These are phyloP conservation scores for Dothideomycetes sp. DNA, from an alignment of 2,329 filamentous ascomycete genomes.

Conservation along the genomic window DNA sequence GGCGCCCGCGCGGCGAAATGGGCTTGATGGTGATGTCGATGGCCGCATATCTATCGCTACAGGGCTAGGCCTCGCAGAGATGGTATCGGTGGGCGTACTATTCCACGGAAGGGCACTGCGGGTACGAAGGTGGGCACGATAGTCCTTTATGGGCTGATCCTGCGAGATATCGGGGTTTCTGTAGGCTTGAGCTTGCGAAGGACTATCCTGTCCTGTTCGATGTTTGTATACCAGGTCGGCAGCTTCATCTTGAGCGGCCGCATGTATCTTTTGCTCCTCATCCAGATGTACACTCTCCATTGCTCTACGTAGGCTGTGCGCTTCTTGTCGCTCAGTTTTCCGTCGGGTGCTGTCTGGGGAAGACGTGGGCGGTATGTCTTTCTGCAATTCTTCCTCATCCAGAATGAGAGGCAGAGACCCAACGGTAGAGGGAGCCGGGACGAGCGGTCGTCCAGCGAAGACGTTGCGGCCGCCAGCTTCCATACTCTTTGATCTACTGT, in stretches of 20 bases:
- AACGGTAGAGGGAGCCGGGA: conserved; percentile 7
- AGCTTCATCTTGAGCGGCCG: conserved; percentile 64
- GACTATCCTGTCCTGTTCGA: conserved; percentile 56
- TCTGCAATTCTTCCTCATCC: conserved; percentile 6
- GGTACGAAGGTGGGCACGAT: conserved; percentile 55
- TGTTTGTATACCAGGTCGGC: conserved; percentile 71
- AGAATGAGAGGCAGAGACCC: conserved; percentile 8
- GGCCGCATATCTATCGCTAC: not conserved
- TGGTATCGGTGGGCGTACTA: conserved; percentile 29
- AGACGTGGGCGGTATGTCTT: no score
- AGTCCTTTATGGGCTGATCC: conserved; percentile 32
- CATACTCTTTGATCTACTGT: not conserved
- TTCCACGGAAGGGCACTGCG: conserved; percentile 38
- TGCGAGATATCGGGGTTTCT: conserved; percentile 20
- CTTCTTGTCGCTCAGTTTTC: conserved; percentile 76
- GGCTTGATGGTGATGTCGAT: not conserved
- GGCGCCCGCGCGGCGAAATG: not conserved
- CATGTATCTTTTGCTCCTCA: conserved; percentile 53
- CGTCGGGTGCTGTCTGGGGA: conserved; percentile 54
- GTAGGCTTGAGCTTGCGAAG: conserved; percentile 34
- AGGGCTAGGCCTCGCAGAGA: conserved; percentile 1
- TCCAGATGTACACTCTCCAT: conserved; percentile 63
- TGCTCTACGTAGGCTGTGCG: conserved; percentile 55
- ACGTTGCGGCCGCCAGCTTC: conserved; percentile 12
- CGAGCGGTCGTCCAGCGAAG: conserved; percentile 21